Conservation (phyloP, 768 basidiomycete genomes). For the Tulasnella sp. region DNA sequence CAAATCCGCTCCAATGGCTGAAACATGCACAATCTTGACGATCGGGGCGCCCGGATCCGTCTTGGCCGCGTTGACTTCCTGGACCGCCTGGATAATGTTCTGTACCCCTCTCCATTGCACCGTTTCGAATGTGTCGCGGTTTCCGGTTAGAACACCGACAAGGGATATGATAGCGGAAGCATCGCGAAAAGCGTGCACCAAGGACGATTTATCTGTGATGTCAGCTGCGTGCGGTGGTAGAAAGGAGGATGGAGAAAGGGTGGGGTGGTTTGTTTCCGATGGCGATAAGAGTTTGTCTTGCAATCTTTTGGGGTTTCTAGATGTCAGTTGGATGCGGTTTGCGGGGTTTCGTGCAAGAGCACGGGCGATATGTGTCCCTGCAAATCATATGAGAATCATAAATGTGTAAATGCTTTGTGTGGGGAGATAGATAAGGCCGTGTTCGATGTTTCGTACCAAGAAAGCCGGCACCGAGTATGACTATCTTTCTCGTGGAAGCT, state of each 20-base stretch:
- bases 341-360: conserved; percentile 33
- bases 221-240: conserved; percentile 37
- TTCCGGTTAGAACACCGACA: conserved; percentile 54
- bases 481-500: conserved; percentile 25
- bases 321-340: conserved; percentile 44
- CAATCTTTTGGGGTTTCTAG: conserved; percentile 40
- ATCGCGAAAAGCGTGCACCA: conserved; percentile 38
- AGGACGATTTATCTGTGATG: conserved; percentile 40
- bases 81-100: conserved; percentile 47
- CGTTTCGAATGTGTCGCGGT: conserved; percentile 41
- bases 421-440: neutral
- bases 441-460: conserved; percentile 35
- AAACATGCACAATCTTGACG: conserved; percentile 49
- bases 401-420: neutral
- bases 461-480: conserved; percentile 39
- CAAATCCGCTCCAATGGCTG: conserved; percentile 61
- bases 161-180: conserved; percentile 53
- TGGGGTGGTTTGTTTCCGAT: conserved; percentile 4
- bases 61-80: conserved; percentile 31
- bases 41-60: neutral
- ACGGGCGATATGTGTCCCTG: conserved; percentile 50
- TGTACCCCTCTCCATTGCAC: conserved; percentile 55
- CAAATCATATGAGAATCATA: neutral
- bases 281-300: conserved; percentile 26
- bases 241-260: conserved; percentile 28